phyloP scores from a whole-genome alignment of 768 basidiomycete genomes.

The Lactarius tabidus region DNA sequence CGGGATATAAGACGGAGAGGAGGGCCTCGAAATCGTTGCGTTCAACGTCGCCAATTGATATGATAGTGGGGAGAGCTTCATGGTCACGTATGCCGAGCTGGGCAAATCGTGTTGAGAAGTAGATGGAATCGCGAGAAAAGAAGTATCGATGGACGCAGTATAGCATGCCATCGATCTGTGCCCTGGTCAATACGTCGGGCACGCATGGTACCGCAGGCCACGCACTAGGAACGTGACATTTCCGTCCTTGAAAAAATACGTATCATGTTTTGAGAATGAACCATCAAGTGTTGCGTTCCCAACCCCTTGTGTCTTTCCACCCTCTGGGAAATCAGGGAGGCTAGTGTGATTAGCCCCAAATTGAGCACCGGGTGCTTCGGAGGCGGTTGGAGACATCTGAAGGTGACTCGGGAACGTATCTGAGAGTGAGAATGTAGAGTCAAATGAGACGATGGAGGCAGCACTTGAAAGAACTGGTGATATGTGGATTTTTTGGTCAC shows the following conservation, averaged over 20 bases:
- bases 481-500: background rate
- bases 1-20: constrained; percentile 25
- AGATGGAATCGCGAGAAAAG: constrained; percentile 15
- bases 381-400: background rate
- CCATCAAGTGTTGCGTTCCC: background rate
- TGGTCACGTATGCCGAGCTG: constrained; percentile 3
- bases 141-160: constrained; percentile 20
- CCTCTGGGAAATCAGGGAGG: background rate
- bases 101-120: constrained; percentile 7
- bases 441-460: background rate
- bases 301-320: background rate
- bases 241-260: constrained; percentile 20
- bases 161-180: constrained; percentile 10
- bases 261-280: constrained; percentile 9
- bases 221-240: constrained; percentile 21
- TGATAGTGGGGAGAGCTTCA: constrained; percentile 1
- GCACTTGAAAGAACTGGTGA: constrained; percentile 3
- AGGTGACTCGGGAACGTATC: background rate
- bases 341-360: background rate
- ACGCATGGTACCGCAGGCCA: background rate
- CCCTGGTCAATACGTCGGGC: background rate
- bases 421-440: constrained; percentile 1
- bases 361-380: background rate
- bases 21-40: constrained; percentile 23
- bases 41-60: constrained; percentile 15